phyloP scores from a whole-genome alignment of 73 alveolate species.

The Blepharisma japonicum region DNA sequence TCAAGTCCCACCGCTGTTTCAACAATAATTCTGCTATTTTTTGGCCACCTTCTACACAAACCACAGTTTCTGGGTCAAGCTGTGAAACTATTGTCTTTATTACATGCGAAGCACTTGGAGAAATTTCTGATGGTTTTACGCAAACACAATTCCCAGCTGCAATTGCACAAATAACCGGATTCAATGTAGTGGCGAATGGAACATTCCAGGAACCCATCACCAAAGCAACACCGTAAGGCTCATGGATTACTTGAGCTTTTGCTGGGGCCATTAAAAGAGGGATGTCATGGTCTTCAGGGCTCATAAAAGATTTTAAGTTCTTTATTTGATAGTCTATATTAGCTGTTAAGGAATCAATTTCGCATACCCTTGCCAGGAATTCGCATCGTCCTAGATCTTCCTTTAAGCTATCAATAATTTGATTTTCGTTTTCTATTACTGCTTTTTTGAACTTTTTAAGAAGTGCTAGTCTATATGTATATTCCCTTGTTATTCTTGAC shows the following conservation, averaged over 20 bases:
- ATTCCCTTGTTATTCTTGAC: too few species aligned
- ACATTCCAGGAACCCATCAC: constrained; percentile 87
- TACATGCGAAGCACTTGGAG: constrained; percentile 76
- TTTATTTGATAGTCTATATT: background rate
- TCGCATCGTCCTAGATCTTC: constrained; percentile 36
- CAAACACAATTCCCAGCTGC: constrained; percentile 92
- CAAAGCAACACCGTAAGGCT: constrained; percentile 79
- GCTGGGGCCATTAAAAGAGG: constrained; percentile 53
- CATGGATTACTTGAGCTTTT: constrained; percentile 39
- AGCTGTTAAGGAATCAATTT: background rate
- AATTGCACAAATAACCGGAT: constrained; percentile 80
- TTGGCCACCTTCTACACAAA: constrained; percentile 71
- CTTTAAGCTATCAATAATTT: too few species aligned
- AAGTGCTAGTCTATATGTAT: too few species aligned
- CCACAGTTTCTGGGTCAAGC: constrained; percentile 58
- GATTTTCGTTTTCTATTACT: too few species aligned
- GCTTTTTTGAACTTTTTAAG: too few species aligned
- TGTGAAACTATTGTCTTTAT: constrained; percentile 57
- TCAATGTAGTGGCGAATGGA: constrained; percentile 66
- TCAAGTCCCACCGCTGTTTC: constrained; percentile 72
- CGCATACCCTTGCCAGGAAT: constrained; percentile 28
- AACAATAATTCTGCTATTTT: constrained; percentile 69
- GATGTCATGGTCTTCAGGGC: constrained; percentile 30
- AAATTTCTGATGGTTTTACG: constrained; percentile 81
- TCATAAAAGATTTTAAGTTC: background rate